A percentile compares a stretch with the other conserved stretches of the same genome.
Evolutionary conservation across 768 basidiomycete species (phyloP).

Genomic region (Cystoderma amianthinum): DNA sequence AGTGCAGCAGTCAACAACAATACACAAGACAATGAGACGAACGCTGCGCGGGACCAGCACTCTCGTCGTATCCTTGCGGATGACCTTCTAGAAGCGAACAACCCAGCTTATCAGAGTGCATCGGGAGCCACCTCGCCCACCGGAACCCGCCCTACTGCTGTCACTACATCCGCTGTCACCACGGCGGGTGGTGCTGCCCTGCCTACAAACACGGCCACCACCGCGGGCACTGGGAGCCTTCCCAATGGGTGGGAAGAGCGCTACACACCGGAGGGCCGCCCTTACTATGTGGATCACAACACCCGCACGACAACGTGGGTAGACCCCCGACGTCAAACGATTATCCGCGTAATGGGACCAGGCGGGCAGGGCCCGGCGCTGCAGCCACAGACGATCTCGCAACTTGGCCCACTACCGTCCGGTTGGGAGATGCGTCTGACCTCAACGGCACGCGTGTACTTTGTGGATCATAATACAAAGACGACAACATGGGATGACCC

Average conservation of each 20-base stretch:
- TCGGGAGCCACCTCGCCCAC: conserved; percentile 22
- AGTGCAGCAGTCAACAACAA: conserved; percentile 68
- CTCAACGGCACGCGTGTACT: conserved; percentile 96
- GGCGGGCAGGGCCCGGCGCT: conserved; percentile 81
- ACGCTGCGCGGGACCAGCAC: conserved; percentile 83
- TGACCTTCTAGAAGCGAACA: conserved; percentile 74
- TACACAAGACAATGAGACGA: conserved; percentile 70
- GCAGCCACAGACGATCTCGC: conserved; percentile 93
- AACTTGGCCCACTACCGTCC: conserved; percentile 92
- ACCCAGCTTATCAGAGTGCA: conserved; percentile 27
- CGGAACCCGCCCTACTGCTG: conserved; percentile 21
- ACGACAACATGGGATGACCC: conserved; percentile 99
- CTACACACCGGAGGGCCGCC: conserved; percentile 95
- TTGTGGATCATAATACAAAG: conserved; percentile 99
- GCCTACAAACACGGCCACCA: conserved; percentile 42
- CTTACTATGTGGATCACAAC: conserved; percentile 99
- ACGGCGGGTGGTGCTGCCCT: conserved; percentile 30
- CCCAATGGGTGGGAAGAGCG: conserved; percentile 99
- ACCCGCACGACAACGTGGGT: conserved; percentile 99
- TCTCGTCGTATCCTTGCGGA: conserved; percentile 78
- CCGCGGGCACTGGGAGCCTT: conserved; percentile 76
- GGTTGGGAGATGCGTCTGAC: conserved; percentile 99
- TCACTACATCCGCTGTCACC: conserved; percentile 21
- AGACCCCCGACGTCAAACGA: conserved; percentile 93
- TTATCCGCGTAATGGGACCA: conserved; percentile 95